A percentile compares a stretch with the other conserved stretches of the same genome.
Conservation (phyloP, 352 stramenopile species). For the Phytophthora tentaculata region DNA sequence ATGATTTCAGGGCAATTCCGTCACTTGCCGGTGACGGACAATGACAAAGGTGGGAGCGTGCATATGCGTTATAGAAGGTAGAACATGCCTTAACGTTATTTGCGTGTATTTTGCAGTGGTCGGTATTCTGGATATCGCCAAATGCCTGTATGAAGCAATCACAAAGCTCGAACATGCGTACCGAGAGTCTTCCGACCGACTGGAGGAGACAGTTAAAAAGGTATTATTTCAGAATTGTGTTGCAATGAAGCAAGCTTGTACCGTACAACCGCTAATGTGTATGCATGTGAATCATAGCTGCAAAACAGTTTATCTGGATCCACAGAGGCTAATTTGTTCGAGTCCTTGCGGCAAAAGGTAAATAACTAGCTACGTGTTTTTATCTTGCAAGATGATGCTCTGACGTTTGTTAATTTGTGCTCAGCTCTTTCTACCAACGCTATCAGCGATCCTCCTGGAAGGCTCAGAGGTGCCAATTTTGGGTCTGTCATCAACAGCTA, state of each 20-base stretch:
- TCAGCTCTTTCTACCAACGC: constrained; percentile 85
- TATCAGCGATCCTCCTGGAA: constrained; percentile 80
- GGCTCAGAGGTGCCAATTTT: constrained; percentile 66
- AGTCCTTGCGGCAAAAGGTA: constrained; percentile 86
- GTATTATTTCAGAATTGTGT: constrained; percentile 26
- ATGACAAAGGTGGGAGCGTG: constrained; percentile 69
- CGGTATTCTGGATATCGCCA: constrained; percentile 97
- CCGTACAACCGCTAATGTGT: constrained; percentile 10
- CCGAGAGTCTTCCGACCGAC: constrained; percentile 67
- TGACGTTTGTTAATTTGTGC: constrained; percentile 4
- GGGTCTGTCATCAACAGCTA: constrained; percentile 51
- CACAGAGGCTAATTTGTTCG: constrained; percentile 75
- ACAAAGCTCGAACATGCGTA: constrained; percentile 94
- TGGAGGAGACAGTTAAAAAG: constrained; percentile 83
- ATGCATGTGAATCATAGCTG: constrained; percentile 40
- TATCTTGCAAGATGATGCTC: background rate
- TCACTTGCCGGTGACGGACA: constrained; percentile 95
- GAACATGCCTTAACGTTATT: background rate
- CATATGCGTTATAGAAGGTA: background rate
- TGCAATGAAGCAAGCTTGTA: background rate
- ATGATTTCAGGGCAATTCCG: constrained; percentile 97
- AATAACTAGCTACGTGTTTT: background rate
- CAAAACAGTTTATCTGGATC: constrained; percentile 59
- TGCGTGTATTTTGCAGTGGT: constrained; percentile 70
- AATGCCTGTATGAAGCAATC: constrained; percentile 98